Conservation (phyloP, 1,284 basidiomycete genomes). For the Cryptococcus maquisensis region DNA sequence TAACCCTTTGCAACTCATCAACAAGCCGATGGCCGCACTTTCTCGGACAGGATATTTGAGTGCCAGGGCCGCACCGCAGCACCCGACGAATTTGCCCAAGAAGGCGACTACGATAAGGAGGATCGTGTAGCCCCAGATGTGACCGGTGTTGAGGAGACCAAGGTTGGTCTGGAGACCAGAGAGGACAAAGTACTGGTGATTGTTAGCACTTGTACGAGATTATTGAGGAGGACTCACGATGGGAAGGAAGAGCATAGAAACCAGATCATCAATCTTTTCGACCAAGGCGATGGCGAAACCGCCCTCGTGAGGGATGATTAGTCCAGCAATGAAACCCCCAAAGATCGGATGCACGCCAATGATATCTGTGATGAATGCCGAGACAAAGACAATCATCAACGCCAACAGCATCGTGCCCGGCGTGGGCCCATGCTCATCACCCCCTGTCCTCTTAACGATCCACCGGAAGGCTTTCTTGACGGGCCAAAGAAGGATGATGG, state of each 20-base stretch:
- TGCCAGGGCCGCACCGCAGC: slow-evolving; percentile 60
- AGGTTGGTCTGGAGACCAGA: slow-evolving; percentile 82
- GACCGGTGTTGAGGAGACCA: slow-evolving; percentile 65
- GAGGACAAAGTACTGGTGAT: slow-evolving; percentile 69
- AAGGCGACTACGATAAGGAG: slow-evolving; percentile 78
- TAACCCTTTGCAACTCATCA: slow-evolving; percentile 93
- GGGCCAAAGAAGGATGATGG: slow-evolving; percentile 71
- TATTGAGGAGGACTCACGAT: slow-evolving; percentile 55
- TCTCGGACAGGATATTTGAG: slow-evolving; percentile 73
- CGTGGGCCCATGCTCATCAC: slow-evolving; percentile 66
- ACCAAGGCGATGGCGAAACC: slow-evolving; percentile 74
- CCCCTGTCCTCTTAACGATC: slow-evolving; percentile 73
- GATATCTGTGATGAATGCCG: slow-evolving; percentile 83
- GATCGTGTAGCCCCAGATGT: slow-evolving; percentile 81
- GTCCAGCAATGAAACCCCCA: slow-evolving; percentile 77
- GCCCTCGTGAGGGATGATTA: slow-evolving; percentile 83
- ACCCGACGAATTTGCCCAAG: slow-evolving; percentile 68
- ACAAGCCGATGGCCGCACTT: slow-evolving; percentile 74
- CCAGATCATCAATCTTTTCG: slow-evolving; percentile 73
- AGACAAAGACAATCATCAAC: slow-evolving; percentile 69
- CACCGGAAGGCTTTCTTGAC: slow-evolving; percentile 61
- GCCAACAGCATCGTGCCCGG: slow-evolving; percentile 71
- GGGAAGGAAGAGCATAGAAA: slow-evolving; percentile 66
- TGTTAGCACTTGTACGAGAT: not conserved
- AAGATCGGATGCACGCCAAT: slow-evolving; percentile 79